A percentile compares a stretch with the other conserved stretches of the same genome.
Conservation (phyloP, 2,329 filamentous ascomycete genomes). For the Verticillium tricorpus region DNA sequence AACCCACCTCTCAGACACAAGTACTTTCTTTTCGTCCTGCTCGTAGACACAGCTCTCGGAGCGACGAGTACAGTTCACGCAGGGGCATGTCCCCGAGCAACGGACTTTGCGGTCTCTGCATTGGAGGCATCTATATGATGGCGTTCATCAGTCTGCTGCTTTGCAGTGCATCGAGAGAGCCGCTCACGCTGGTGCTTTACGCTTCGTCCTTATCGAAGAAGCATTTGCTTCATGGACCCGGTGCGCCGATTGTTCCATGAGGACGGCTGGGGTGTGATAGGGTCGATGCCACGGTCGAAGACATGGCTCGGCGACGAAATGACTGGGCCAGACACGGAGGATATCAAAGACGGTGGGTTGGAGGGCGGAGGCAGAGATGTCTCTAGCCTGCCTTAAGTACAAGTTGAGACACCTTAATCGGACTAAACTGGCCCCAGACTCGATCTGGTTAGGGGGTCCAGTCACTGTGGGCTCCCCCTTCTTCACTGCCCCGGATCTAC, state of each 20-base stretch:
- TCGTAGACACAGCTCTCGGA: conserved; percentile 8
- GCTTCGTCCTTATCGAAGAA: neutral
- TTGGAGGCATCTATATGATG: neutral
- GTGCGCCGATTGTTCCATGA: neutral
- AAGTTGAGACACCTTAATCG: too few species aligned
- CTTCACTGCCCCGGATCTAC: too few species aligned
- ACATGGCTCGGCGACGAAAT: too few species aligned
- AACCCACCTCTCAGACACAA: conserved; percentile 6
- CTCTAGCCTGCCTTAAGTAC: too few species aligned
- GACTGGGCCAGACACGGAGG: too few species aligned
- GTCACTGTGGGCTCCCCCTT: too few species aligned
- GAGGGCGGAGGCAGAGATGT: too few species aligned
- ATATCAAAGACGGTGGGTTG: too few species aligned
- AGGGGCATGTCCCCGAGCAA: conserved; percentile 6
- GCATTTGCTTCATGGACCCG: neutral
- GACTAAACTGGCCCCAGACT: too few species aligned
- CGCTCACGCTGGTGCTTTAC: neutral
- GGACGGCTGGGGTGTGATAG: neutral
- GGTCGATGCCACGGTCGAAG: neutral
- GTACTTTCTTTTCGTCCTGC: conserved; percentile 8
- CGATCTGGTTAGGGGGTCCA: too few species aligned
- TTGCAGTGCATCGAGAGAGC: neutral
- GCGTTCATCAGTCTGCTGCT: neutral
- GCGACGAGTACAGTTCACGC: conserved; percentile 3
- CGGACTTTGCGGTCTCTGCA: conserved; percentile 9